Conservation (phyloP, 2,329 filamentous ascomycete species). For the Phaeoacremonium minimum region DNA sequence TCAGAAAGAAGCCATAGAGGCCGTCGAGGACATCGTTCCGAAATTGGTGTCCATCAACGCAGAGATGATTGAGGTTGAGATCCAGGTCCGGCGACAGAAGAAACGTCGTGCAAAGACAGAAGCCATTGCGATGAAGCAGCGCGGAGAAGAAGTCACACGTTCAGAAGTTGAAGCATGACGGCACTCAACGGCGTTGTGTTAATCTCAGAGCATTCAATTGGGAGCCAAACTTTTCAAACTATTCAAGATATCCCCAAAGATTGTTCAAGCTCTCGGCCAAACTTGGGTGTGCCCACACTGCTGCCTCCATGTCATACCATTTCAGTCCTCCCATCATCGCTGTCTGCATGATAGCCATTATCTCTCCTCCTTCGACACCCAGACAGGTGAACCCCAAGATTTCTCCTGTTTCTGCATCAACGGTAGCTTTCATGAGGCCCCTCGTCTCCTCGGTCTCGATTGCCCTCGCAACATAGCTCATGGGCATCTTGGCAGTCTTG, state of each 20-base stretch:
- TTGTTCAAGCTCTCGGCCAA: slow-evolving; percentile 48
- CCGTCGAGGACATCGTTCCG: slow-evolving; percentile 54
- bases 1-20: slow-evolving; percentile 52
- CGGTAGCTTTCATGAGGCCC: slow-evolving; percentile 47
- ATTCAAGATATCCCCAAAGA: slow-evolving; percentile 38
- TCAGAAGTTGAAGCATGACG: background rate
- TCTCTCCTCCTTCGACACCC: slow-evolving; percentile 45
- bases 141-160: no score
- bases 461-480: slow-evolving; percentile 44
- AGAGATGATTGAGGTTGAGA: slow-evolving; percentile 62
- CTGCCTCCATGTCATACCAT: slow-evolving; percentile 39
- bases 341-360: slow-evolving; percentile 48
- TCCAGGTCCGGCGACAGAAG: slow-evolving; percentile 59
- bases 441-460: slow-evolving; percentile 46
- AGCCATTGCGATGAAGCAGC: slow-evolving; percentile 23
- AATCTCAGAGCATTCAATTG: no score
- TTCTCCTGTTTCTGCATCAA: slow-evolving; percentile 39
- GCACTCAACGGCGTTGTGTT: no score
- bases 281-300: slow-evolving; percentile 45
- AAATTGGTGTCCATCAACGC: slow-evolving; percentile 51
- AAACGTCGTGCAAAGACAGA: slow-evolving; percentile 49
- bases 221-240: no score
- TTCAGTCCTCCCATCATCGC: slow-evolving; percentile 44
- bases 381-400: slow-evolving; percentile 47
- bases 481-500: slow-evolving; percentile 44